Percentiles rank a stretch among this genome's conserved stretches.
phyloP scores from a whole-genome alignment of 305 asterid species.

The Rubia peregrina region DNA sequence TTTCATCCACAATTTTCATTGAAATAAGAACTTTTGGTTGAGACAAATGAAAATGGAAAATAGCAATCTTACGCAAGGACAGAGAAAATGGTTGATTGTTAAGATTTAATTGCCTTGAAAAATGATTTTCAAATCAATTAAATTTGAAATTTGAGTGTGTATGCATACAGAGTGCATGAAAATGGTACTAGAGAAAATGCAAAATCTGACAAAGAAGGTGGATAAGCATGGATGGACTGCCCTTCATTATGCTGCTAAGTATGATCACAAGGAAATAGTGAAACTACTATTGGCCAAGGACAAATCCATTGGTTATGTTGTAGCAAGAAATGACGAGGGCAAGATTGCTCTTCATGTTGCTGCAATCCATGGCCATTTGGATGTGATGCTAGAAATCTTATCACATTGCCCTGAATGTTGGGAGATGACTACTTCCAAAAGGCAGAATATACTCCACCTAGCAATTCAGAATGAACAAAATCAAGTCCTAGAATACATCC shows the following conservation, averaged over 20 bases:
- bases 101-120: no score
- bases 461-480: conserved; percentile 1
- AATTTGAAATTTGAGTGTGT: no score
- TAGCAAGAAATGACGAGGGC: not conserved
- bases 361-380: not conserved
- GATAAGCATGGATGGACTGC: conserved; percentile 10
- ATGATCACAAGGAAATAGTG: not conserved
- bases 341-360: conserved; percentile 5
- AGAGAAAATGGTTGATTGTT: no score
- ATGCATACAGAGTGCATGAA: not conserved
- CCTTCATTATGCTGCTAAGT: conserved; percentile 14
- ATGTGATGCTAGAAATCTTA: not conserved
- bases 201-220: not conserved
- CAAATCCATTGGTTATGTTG: not conserved
- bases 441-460: conserved; percentile 10
- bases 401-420: conserved; percentile 9
- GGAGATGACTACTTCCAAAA: not conserved
- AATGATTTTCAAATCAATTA: no score
- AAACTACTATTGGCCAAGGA: not conserved
- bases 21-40: no score
- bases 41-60: no score
- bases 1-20: no score
- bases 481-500: not conserved
- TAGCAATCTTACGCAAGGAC: no score
- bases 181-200: not conserved